A percentile compares a stretch with the other conserved stretches of the same genome.
Conservation (phyloP, 2,329 filamentous ascomycete species). For the Colletotrichum magnum region DNA sequence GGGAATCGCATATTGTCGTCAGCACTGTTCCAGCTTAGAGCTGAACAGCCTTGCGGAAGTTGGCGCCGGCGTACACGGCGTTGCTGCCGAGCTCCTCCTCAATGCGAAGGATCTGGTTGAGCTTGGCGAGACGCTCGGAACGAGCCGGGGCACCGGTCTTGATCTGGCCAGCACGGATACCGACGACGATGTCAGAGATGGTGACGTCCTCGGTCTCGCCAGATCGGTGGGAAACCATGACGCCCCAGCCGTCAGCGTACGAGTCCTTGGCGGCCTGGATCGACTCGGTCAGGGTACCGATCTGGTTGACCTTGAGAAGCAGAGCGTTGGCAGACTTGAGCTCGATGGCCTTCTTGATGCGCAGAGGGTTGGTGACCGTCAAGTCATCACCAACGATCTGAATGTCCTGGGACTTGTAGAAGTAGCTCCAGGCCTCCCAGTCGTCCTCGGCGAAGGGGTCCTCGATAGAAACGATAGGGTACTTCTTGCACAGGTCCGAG, state of each 20-base stretch:
- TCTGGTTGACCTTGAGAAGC: conserved; percentile 99
- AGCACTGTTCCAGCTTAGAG: conserved; percentile 68
- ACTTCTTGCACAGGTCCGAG: conserved; percentile 89
- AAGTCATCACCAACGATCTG: conserved; percentile 99
- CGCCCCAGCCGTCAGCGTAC: conserved; percentile 94
- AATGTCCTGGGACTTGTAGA: conserved; percentile 98
- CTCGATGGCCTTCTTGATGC: conserved; percentile 99
- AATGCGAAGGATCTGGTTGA: conserved; percentile 99
- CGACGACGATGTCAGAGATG: conserved; percentile 97
- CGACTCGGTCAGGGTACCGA: conserved; percentile 97
- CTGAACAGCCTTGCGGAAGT: conserved; percentile 93
- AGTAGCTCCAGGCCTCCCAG: conserved; percentile 99
- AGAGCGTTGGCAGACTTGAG: conserved; percentile 99
- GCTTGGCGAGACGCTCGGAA: conserved; percentile 98
- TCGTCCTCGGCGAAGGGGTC: conserved; percentile 99
- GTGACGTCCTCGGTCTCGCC: conserved; percentile 99
- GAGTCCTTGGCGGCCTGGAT: conserved; percentile 99
- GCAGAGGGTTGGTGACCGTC: conserved; percentile 98
- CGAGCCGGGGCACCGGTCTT: conserved; percentile 97
- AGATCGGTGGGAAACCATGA: conserved; percentile 99
- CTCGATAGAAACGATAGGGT: conserved; percentile 98
- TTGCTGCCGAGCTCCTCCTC: conserved; percentile 97
- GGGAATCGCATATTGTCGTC: conserved; percentile 15
- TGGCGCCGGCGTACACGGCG: conserved; percentile 90
- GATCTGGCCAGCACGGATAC: conserved; percentile 97